Conservation (phyloP, 257 asterid species). For the Rehmannia glutinosa region DNA sequence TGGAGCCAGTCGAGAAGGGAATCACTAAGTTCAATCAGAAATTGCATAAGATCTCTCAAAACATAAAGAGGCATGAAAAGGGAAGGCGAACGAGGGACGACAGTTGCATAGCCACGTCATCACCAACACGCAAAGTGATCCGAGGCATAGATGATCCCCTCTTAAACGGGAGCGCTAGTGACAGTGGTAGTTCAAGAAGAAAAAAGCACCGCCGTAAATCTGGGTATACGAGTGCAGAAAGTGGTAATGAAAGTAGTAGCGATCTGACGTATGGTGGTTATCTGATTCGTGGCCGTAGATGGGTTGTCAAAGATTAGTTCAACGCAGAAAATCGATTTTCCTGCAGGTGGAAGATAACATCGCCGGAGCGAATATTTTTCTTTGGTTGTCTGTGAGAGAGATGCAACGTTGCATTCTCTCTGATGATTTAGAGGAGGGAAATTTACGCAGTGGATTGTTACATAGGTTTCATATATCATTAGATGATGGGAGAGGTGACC, state of each 20-base stretch:
- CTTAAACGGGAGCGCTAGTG: conserved; percentile 84
- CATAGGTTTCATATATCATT: no score
- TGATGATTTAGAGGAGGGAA: no score
- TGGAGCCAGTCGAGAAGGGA: conserved; percentile 94
- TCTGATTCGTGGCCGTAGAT: conserved; percentile 74
- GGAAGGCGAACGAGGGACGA: conserved; percentile 69
- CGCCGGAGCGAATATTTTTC: background rate
- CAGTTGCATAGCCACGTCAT: conserved; percentile 53
- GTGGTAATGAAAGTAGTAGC: conserved; percentile 80
- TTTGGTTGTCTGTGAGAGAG: no score
- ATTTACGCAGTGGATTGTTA: no score
- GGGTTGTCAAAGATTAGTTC: conserved; percentile 76
- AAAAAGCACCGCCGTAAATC: conserved; percentile 70
- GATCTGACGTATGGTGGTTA: conserved; percentile 55
- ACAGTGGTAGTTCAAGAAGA: conserved; percentile 55
- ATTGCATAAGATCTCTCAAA: conserved; percentile 71
- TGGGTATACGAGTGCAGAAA: conserved; percentile 85
- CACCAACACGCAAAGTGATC: conserved; percentile 54
- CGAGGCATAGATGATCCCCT: conserved; percentile 94
- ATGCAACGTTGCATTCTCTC: no score
- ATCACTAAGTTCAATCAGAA: conserved; percentile 70
- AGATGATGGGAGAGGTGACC: no score
- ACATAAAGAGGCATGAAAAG: conserved; percentile 71
- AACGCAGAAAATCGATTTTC: background rate
- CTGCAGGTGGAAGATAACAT: background rate